Evolutionary conservation across 164 flowering plant species (phyloP).

Genomic region (Hamamelis virginiana): DNA sequence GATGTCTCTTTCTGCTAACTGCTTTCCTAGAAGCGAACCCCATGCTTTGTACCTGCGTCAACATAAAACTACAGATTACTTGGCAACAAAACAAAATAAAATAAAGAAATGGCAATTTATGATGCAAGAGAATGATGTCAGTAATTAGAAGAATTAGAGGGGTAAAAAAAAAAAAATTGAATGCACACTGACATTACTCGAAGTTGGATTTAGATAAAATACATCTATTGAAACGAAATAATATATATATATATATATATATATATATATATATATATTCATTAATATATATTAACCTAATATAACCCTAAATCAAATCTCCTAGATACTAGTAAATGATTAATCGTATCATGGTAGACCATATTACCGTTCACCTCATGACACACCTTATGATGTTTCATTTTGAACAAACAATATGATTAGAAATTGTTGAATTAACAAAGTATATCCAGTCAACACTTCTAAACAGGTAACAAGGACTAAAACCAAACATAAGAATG

Average conservation of each 20-base stretch:
- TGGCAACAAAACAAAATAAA: background rate
- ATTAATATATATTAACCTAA: background rate
- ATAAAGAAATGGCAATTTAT: background rate
- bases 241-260: too few relatives aligned
- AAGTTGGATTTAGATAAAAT: too few relatives aligned
- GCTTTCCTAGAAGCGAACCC: conserved; percentile 87
- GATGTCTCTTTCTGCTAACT: conserved; percentile 79
- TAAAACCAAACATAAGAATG: background rate
- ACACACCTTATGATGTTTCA: background rate
- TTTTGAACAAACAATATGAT: background rate
- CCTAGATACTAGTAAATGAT: background rate
- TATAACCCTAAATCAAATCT: background rate
- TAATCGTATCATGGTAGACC: background rate
- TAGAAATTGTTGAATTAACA: too few relatives aligned
- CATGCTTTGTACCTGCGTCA: conserved; percentile 88
- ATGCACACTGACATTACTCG: too few relatives aligned
- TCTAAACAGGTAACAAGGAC: background rate
- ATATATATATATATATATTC: too few relatives aligned
- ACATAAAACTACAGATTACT: conserved; percentile 3
- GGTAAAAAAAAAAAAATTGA: too few relatives aligned
- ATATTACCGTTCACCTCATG: background rate
- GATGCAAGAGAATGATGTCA: background rate
- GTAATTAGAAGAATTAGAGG: too few relatives aligned
- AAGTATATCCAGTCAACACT: background rate
- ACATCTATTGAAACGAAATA: too few relatives aligned